Percentiles rank a stretch among this genome's conserved stretches.
Evolutionary conservation across 805 yeast species (phyloP).

Genomic region (Kuraishia capsulata): DNA sequence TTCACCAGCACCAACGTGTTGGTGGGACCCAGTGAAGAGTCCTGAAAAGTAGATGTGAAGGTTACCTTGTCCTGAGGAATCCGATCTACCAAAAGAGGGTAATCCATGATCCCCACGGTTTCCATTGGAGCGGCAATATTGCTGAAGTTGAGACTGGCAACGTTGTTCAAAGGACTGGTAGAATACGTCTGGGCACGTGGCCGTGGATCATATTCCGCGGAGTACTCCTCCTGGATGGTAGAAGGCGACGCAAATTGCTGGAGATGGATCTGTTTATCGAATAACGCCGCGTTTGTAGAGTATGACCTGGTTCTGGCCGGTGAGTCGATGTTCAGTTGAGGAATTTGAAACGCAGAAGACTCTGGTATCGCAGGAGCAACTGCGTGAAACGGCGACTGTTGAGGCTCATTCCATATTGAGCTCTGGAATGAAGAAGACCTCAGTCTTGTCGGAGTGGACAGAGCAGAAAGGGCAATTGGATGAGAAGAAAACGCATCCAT

Average conservation of each 20-base stretch:
- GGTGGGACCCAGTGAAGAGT: slow-evolving; percentile 65
- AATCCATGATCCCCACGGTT: slow-evolving; percentile 5
- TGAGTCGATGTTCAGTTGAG: slow-evolving; percentile 16
- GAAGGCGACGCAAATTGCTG: background rate
- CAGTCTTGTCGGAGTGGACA: slow-evolving; percentile 23
- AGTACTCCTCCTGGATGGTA: background rate
- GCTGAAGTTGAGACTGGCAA: slow-evolving; percentile 13
- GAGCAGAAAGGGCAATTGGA: slow-evolving; percentile 3
- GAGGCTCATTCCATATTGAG: slow-evolving; percentile 49
- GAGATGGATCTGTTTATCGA: slow-evolving; percentile 1
- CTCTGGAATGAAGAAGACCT: slow-evolving; percentile 49
- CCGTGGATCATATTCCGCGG: slow-evolving; percentile 8
- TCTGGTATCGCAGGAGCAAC: slow-evolving; percentile 5
- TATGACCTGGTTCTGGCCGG: slow-evolving; percentile 37
- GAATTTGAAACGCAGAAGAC: slow-evolving; percentile 7
- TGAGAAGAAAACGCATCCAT: background rate
- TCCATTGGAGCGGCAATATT: slow-evolving; percentile 6
- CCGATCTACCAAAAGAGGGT: slow-evolving; percentile 41
- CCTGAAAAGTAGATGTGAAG: slow-evolving; percentile 65
- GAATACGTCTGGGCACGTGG: slow-evolving; percentile 34
- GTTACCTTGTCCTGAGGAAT: slow-evolving; percentile 48
- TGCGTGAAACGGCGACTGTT: slow-evolving; percentile 7
- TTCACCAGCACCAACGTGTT: slow-evolving; percentile 72
- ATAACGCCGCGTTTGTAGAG: slow-evolving; percentile 29
- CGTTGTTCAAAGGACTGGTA: slow-evolving; percentile 9